A percentile compares a stretch with the other conserved stretches of the same genome.
Evolutionary conservation across 345 rosid genomes (phyloP).

Genomic region (Salix suchowensis): DNA sequence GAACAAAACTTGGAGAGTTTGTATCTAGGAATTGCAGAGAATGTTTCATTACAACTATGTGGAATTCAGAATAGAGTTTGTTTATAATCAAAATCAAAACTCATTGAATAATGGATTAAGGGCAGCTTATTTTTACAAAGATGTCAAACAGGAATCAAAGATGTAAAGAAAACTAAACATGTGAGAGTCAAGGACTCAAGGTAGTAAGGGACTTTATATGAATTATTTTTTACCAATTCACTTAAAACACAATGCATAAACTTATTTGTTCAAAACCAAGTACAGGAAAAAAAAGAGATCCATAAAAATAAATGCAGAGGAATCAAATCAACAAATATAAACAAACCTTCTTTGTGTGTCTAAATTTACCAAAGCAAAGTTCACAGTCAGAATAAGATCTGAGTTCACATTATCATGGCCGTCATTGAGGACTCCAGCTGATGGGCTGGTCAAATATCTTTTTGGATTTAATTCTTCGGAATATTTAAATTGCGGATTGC

Average conservation of each 20-base stretch:
- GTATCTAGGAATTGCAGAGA: neutral
- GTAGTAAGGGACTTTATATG: neutral
- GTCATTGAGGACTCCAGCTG: slow-evolving; percentile 85
- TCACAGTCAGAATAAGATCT: slow-evolving; percentile 86
- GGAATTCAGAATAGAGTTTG: neutral
- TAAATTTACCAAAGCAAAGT: slow-evolving; percentile 61
- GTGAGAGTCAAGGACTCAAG: neutral
- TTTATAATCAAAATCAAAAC: neutral
- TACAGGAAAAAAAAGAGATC: slow-evolving; percentile 1
- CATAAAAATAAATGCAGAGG: slow-evolving; percentile 4
- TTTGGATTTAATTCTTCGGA: slow-evolving; percentile 91
- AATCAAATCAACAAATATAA: slow-evolving; percentile 8
- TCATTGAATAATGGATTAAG: neutral
- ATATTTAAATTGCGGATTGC: slow-evolving; percentile 87
- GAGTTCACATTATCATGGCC: slow-evolving; percentile 93
- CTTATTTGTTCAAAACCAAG: neutral
- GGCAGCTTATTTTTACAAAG: neutral
- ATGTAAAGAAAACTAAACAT: too few relatives aligned
- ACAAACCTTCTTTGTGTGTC: slow-evolving; percentile 80
- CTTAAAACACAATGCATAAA: neutral
- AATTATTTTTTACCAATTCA: neutral
- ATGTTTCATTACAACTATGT: neutral
- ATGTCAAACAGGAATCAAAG: neutral
- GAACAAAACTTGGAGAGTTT: neutral
- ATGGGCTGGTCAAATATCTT: slow-evolving; percentile 92